Evolutionary conservation across 768 basidiomycete genomes (phyloP).

Genomic region (Podaxis pistillaris): DNA sequence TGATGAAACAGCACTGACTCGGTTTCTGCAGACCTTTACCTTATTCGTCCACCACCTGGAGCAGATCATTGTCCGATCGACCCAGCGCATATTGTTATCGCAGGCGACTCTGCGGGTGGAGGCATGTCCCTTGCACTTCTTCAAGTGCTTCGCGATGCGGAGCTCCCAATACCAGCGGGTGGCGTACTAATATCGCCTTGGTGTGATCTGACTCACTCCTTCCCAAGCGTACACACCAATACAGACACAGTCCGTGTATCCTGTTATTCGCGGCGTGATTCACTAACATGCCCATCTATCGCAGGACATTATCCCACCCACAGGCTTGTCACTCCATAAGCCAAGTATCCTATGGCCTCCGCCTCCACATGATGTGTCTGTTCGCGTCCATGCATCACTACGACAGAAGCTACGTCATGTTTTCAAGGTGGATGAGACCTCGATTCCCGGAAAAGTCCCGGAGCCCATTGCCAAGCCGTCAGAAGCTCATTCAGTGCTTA

Average conservation of each 20-base stretch:
- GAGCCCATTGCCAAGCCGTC: not conserved
- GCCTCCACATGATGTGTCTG: slow-evolving; percentile 63
- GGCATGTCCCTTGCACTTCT: slow-evolving; percentile 82
- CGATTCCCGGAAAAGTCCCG: slow-evolving; percentile 19
- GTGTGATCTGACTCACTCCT: slow-evolving; percentile 91
- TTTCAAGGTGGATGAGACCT: slow-evolving; percentile 34
- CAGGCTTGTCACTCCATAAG: slow-evolving; percentile 75
- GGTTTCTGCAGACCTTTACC: slow-evolving; percentile 64
- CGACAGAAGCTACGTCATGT: slow-evolving; percentile 61
- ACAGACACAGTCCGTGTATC: slow-evolving; percentile 64
- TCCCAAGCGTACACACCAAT: slow-evolving; percentile 84
- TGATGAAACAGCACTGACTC: not conserved
- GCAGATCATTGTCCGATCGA: slow-evolving; percentile 77
- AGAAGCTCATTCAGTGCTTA: not conserved
- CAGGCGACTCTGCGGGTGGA: slow-evolving; percentile 93
- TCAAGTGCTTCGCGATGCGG: slow-evolving; percentile 82
- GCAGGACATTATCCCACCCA: slow-evolving; percentile 79
- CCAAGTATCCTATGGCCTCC: slow-evolving; percentile 80
- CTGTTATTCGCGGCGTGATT: not conserved
- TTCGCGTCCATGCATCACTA: slow-evolving; percentile 53
- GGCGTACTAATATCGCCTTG: slow-evolving; percentile 91
- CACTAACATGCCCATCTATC: not conserved
- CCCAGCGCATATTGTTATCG: slow-evolving; percentile 79
- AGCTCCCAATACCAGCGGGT: slow-evolving; percentile 82
- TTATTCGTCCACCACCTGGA: slow-evolving; percentile 82